phyloP scores from a whole-genome alignment of 352 stramenopile species.

The Phytophthora sp. region DNA sequence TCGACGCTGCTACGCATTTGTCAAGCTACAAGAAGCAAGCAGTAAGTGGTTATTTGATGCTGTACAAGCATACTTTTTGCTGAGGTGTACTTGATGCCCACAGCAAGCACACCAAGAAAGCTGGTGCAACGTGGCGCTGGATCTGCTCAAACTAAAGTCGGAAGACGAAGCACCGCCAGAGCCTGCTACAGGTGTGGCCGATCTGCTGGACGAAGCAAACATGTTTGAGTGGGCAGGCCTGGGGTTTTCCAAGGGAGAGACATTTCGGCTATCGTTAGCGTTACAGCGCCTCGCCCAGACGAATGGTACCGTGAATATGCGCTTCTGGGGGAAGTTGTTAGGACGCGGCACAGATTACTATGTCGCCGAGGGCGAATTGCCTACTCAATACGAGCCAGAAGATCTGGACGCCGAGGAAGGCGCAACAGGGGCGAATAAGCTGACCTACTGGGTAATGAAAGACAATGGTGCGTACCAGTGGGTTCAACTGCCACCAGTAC shows the following conservation, averaged over 20 bases:
- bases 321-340: constrained; percentile 90
- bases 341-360: constrained; percentile 81
- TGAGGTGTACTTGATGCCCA: background rate
- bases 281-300: constrained; percentile 64
- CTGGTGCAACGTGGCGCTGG: constrained; percentile 69
- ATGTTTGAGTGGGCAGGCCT: constrained; percentile 85
- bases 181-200: constrained; percentile 49
- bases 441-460: constrained; percentile 91
- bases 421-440: constrained; percentile 79
- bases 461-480: constrained; percentile 83
- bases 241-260: constrained; percentile 75
- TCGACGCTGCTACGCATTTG: constrained; percentile 23
- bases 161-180: constrained; percentile 56
- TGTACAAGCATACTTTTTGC: background rate
- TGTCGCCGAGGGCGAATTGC: constrained; percentile 80
- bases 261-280: constrained; percentile 72
- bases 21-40: constrained; percentile 58
- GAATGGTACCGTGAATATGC: constrained; percentile 67
- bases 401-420: constrained; percentile 78
- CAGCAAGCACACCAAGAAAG: constrained; percentile 67
- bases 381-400: constrained; percentile 54
- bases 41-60: constrained; percentile 34
- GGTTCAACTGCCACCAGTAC: constrained; percentile 82
- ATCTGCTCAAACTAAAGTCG: constrained; percentile 56
- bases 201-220: constrained; percentile 81